Percentiles rank a stretch among this genome's conserved stretches.
Conservation (phyloP, 2,329 filamentous ascomycete genomes). For the Penicillium occitanis region DNA sequence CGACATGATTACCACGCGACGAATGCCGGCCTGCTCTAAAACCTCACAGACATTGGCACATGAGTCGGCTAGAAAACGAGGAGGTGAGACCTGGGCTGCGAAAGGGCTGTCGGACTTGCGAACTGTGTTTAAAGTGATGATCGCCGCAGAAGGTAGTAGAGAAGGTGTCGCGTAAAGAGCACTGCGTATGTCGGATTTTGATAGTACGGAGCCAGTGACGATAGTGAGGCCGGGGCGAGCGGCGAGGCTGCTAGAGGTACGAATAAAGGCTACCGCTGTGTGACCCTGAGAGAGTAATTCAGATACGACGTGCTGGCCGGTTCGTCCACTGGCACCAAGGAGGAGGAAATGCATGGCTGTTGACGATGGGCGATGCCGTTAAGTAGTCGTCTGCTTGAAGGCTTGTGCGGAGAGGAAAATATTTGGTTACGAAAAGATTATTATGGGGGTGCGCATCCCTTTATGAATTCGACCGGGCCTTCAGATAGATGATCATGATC, state of each 20-base stretch:
- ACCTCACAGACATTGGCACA: constrained; percentile 38
- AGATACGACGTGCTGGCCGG: constrained; percentile 13
- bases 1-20: constrained; percentile 42
- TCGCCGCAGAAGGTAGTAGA: constrained; percentile 32
- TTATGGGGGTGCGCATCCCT: not conserved
- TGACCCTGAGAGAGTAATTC: constrained; percentile 8
- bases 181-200: constrained; percentile 34
- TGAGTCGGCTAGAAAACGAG: constrained; percentile 33
- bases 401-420: not conserved
- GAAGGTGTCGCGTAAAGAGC: constrained; percentile 29
- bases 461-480: not conserved
- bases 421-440: not conserved
- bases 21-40: constrained; percentile 33
- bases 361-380: not conserved
- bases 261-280: constrained; percentile 14
- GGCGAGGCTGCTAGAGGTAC: not conserved
- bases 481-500: not conserved
- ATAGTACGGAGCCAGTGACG: constrained; percentile 37
- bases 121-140: constrained; percentile 44
- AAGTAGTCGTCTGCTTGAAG: not conserved
- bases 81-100: constrained; percentile 40
- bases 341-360: constrained; percentile 13
- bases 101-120: constrained; percentile 46
- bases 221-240: constrained; percentile 9
- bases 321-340: constrained; percentile 9